A percentile compares a stretch with the other conserved stretches of the same genome.
Evolutionary conservation across 2,329 filamentous ascomycete species (phyloP).

Genomic region (Metarhizium guizhouense): DNA sequence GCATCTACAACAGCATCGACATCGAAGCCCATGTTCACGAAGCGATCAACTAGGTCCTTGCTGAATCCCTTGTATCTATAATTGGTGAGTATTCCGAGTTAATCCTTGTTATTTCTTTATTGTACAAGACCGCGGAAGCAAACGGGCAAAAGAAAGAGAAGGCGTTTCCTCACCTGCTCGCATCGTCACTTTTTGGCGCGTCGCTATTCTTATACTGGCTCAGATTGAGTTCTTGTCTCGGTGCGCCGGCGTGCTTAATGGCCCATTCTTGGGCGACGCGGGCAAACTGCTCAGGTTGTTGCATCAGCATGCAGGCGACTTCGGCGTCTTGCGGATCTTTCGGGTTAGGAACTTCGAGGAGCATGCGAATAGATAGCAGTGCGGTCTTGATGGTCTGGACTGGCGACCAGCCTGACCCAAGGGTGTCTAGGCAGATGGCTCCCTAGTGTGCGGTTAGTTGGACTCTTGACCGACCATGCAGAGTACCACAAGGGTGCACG

Average conservation of each 20-base stretch:
- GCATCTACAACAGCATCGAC: slow-evolving; percentile 78
- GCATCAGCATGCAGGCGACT: slow-evolving; percentile 82
- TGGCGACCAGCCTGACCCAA: slow-evolving; percentile 85
- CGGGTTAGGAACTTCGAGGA: slow-evolving; percentile 88
- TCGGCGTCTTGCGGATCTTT: slow-evolving; percentile 96
- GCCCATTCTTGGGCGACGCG: slow-evolving; percentile 86
- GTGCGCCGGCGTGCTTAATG: slow-evolving; percentile 71
- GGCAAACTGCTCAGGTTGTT: slow-evolving; percentile 69
- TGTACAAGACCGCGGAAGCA: not conserved
- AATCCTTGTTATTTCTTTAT: not conserved
- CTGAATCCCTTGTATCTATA: slow-evolving; percentile 80
- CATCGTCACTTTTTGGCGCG: slow-evolving; percentile 8
- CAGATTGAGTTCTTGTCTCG: slow-evolving; percentile 31
- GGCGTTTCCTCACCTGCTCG: slow-evolving; percentile 18
- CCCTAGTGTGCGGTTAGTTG: slow-evolving; percentile 46
- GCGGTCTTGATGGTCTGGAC: slow-evolving; percentile 95
- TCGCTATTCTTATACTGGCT: slow-evolving; percentile 29
- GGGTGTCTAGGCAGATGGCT: slow-evolving; percentile 91
- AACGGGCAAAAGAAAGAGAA: not conserved
- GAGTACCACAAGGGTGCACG: not conserved
- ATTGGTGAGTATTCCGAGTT: not conserved
- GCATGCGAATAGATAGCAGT: slow-evolving; percentile 82
- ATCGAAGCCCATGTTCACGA: slow-evolving; percentile 86
- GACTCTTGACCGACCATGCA: not conserved
- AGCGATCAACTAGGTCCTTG: slow-evolving; percentile 71